Evolutionary conservation across 306 rosid genomes (phyloP), one percentile per base, ranked within the genome.

Genomic region (Vigna unguiculata): DNA sequence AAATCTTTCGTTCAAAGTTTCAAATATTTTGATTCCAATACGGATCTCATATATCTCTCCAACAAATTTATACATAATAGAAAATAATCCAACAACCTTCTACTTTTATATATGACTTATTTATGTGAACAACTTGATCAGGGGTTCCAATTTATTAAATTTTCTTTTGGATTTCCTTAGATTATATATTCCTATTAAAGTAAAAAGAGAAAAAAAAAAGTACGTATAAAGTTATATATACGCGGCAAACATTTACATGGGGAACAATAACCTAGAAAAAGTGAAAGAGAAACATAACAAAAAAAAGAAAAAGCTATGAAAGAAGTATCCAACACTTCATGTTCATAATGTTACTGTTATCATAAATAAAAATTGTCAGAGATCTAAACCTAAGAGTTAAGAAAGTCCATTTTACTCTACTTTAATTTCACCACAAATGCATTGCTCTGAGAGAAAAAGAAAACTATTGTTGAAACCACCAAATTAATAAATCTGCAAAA

Each of bases 81-180:
- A 55, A 77, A 43, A 55, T 28, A 21, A 22, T 67, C n/a, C 8
- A 11, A 17, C 48, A 65, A 25, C 22, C 75, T 65, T 76, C 46
- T 13, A 40, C 43, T 40, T 40, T 40, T 2, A 40, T 40, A 9
- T 2, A 40, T 40, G 3, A 40, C 13, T 40, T 9, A 9, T 40
- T 40, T 40, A 40, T 2, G 45, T 7, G 12, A 40, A 40, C 45
- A 40, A 40, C 45, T 9, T 9, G 45, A 40, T 9, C 9, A 36
- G 9, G 0, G 70, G 74, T 60, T 17, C 70, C 70, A 45, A 20
- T 25, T 58, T 30, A 43, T 13, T 66, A 54, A 20, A 45, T 7
- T 14, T 74, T 34, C 1, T 60, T 24, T 38, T 3, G 48, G 32
- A 43, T 41, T 41, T 46, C 57, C 24, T n/a, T 24, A 15, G 21